Conservation (phyloP, 192 early-diverging fungal genomes). For the Linnemannia hyalina region DNA sequence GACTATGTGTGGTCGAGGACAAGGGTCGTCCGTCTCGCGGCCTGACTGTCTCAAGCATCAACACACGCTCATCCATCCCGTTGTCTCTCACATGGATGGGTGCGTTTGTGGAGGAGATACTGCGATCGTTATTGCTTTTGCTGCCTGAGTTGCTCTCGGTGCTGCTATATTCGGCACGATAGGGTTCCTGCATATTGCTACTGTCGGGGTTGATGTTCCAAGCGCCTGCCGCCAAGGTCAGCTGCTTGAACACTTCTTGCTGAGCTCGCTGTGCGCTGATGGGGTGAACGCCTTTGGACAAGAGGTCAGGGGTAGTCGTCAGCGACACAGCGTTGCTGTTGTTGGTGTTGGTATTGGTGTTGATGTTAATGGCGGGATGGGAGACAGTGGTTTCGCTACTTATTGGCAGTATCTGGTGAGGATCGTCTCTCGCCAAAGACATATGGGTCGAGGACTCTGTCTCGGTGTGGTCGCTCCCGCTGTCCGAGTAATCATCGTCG, state of each 20-base stretch:
- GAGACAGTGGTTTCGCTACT: not conserved
- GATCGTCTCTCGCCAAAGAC: not conserved
- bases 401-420: not conserved
- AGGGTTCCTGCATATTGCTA: not conserved
- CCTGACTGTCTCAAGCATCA: conserved; percentile 1
- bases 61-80: not conserved
- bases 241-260: conserved; percentile 16
- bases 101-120: not conserved
- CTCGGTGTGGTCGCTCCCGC: conserved; percentile 19
- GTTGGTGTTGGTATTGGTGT: not conserved
- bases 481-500: conserved; percentile 22
- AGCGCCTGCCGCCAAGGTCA: conserved; percentile 18
- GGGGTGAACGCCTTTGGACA: not conserved
- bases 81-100: not conserved
- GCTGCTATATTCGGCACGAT: not conserved
- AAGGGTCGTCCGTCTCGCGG: not conserved
- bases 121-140: not conserved
- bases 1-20: not conserved
- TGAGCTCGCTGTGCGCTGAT: conserved; percentile 18
- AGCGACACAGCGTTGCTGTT: not conserved
- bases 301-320: not conserved
- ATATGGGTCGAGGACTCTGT: not conserved
- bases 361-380: not conserved
- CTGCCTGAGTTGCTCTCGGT: not conserved
- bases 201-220: not conserved